Evolutionary conservation across 768 basidiomycete species (phyloP).

Genomic region (Coprinellus micaceus): DNA sequence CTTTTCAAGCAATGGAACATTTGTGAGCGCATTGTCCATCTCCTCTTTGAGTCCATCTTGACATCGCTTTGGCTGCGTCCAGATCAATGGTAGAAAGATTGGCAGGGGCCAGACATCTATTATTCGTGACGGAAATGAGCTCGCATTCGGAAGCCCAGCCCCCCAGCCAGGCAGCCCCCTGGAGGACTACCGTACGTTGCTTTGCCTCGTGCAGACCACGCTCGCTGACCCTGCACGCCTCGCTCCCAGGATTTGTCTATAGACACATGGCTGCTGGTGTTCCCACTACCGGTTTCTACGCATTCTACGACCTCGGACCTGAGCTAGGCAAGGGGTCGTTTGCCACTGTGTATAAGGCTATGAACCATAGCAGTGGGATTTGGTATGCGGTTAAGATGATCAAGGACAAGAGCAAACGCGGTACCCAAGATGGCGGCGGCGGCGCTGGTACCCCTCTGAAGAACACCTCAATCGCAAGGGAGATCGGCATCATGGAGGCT

Average conservation of each 20-base stretch:
- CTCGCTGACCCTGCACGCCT: not conserved
- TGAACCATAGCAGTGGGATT: conserved; percentile 64
- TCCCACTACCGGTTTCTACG: conserved; percentile 53
- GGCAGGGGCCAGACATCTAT: conserved; percentile 52
- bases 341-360: conserved; percentile 83
- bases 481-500: conserved; percentile 74
- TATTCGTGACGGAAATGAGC: conserved; percentile 77
- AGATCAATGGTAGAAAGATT: conserved; percentile 71
- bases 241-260: conserved; percentile 61
- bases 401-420: conserved; percentile 39
- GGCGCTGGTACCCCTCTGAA: not conserved
- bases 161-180: conserved; percentile 40
- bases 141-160: conserved; percentile 70
- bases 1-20: conserved; percentile 71
- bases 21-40: conserved; percentile 35
- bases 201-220: not conserved
- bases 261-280: conserved; percentile 55
- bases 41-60: not conserved
- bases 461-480: conserved; percentile 49
- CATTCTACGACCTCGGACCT: conserved; percentile 58
- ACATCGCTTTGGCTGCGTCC: conserved; percentile 3
- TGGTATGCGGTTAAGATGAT: conserved; percentile 91
- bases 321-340: conserved; percentile 91
- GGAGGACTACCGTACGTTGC: conserved; percentile 73
- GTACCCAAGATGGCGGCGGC: too few species aligned